A percentile compares a stretch with the other conserved stretches of the same genome.
These are phyloP conservation scores for Erigeron canadensis DNA, from an alignment of 129 eudicot genomes.

Conservation along the genomic window DNA sequence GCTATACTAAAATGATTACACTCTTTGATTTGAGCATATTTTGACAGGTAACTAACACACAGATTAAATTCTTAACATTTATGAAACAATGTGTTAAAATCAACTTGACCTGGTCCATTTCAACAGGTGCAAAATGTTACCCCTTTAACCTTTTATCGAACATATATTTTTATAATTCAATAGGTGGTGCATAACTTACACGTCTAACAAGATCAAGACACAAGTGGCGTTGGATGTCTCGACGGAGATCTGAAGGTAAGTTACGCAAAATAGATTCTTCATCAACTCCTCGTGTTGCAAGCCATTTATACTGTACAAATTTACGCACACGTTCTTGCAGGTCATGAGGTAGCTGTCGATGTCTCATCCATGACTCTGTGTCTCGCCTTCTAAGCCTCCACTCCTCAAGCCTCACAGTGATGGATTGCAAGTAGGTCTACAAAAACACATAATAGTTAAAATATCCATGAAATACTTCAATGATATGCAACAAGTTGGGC, in stretches of 20 bases:
- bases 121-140: background rate
- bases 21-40: too few relatives aligned
- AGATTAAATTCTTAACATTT: background rate
- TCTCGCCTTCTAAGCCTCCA: slow-evolving; percentile 93
- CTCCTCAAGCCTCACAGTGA: slow-evolving; percentile 94
- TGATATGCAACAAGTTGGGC: too few relatives aligned
- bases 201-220: slow-evolving; percentile 92
- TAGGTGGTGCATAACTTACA: slow-evolving; percentile 48
- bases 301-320: slow-evolving; percentile 87
- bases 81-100: background rate
- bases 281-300: slow-evolving; percentile 88
- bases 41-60: background rate
- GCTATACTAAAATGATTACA: too few relatives aligned
- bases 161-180: background rate
- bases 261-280: slow-evolving; percentile 76
- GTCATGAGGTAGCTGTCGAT: slow-evolving; percentile 74
- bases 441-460: background rate
- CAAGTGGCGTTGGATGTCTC: slow-evolving; percentile 88
- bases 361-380: slow-evolving; percentile 97
- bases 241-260: slow-evolving; percentile 79
- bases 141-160: background rate
- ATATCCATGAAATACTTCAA: too few relatives aligned
- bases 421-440: slow-evolving; percentile 83
- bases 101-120: background rate
- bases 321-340: slow-evolving; percentile 78